Evolutionary conservation across 805 yeast species (phyloP).

Genomic region (Metschnikowia proteae): DNA sequence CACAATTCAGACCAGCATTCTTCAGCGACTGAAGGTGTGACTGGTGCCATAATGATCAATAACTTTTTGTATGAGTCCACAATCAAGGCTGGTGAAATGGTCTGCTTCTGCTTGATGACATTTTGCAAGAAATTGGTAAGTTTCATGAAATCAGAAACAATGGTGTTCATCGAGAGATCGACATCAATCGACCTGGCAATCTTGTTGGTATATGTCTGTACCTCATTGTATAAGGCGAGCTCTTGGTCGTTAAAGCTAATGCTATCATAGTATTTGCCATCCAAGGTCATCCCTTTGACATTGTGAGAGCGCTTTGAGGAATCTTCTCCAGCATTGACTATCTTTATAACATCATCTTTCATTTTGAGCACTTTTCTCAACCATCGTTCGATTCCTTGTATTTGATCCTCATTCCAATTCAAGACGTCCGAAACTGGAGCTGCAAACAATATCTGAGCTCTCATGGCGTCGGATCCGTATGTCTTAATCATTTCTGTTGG

Average conservation of each 20-base stretch:
- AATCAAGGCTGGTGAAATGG: conserved; percentile 39
- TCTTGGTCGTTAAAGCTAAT: conserved; percentile 43
- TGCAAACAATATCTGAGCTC: conserved; percentile 90
- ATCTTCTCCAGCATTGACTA: neutral
- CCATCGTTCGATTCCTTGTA: conserved; percentile 89
- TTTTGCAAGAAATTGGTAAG: conserved; percentile 49
- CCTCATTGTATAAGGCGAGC: conserved; percentile 52
- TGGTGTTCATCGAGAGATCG: conserved; percentile 70
- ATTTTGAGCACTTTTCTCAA: conserved; percentile 49
- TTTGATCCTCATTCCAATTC: conserved; percentile 87
- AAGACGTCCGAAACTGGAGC: conserved; percentile 82
- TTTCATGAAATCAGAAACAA: conserved; percentile 88
- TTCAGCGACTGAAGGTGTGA: conserved; percentile 77
- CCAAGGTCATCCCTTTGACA: conserved; percentile 18
- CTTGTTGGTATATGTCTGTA: conserved; percentile 44
- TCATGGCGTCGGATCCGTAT: conserved; percentile 90
- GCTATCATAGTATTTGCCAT: conserved; percentile 16
- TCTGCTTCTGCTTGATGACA: conserved; percentile 32
- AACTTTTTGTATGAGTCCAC: conserved; percentile 50
- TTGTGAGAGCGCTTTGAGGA: conserved; percentile 5
- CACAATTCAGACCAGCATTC: conserved; percentile 62
- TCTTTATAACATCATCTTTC: conserved; percentile 20
- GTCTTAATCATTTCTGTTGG: conserved; percentile 68
- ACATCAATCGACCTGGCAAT: conserved; percentile 59
- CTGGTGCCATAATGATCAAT: conserved; percentile 67